Base-by-base conservation (phyloP, 1,284 basidiomycete species). In the Austropuccinia psidii region DNA sequence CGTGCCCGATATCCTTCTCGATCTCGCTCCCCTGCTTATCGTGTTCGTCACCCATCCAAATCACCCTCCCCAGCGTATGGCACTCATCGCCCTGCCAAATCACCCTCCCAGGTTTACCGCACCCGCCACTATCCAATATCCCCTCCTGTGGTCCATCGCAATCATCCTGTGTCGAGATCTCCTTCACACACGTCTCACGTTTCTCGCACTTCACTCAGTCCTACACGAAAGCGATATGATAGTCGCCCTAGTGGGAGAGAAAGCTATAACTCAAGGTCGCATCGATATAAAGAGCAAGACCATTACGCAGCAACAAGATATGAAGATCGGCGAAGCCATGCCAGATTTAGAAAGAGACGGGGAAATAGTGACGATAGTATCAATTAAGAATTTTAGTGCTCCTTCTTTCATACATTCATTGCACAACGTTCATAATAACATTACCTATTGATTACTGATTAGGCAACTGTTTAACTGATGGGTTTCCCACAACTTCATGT, bases 251-350 rank as follows among this genome's bases (percentile, higher is more conserved):
- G n/a, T n/a, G n/a, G 43, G 43, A 45, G n/a, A 45, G 43, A 45
- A 45, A n/a, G 11, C 43, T 11, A 11, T 41, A 37, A 43, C 1
- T 29, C 49, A 50, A 8, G n/a, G 8, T 37, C 41, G 9, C 47
- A 37, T 45, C 11, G 17, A 45, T 45, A 45, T 62, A 27, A 41
- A 24, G 29, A 2, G 17, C n/a, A 31, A 47, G 60, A 19, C 5
- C n/a, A n/a, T n/a, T n/a, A n/a, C n/a, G n/a, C n/a, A n/a, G 21
- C 60, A 9, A 45, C 60, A 2, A 47, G 60, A 64, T 39, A 64
- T 47, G 41, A 45, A 2, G 41, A 47, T 27, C 60, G 43, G 5
- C 29, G 43, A 33, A 31, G 27, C 29, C 15, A 43, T 0, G 37
- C 27, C 35, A 60, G 45, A 41, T 7, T 15, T 33, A n/a, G 35